A percentile compares a stretch with the other conserved stretches of the same genome.
These are phyloP conservation scores for Fusarium fracticaudum DNA, from an alignment of 2,329 filamentous ascomycete genomes.

Conservation along the genomic window DNA sequence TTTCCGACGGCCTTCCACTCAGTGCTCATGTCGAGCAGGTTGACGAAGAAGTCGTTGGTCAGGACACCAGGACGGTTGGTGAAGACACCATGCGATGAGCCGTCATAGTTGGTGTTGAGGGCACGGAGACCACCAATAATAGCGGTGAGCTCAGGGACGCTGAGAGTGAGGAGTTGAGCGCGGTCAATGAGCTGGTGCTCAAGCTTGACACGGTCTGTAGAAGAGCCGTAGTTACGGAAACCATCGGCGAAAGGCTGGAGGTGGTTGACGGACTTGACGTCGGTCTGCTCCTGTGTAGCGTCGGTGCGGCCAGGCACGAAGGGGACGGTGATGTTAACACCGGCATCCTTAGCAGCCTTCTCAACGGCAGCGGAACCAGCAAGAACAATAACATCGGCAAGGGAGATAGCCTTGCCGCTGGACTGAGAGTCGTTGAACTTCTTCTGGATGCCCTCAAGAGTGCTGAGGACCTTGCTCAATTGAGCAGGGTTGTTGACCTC, in stretches of 20 bases:
- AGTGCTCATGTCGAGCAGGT: constrained; percentile 75
- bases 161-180: constrained; percentile 75
- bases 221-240: constrained; percentile 82
- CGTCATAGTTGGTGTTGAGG: constrained; percentile 76
- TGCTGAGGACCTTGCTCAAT: constrained; percentile 67
- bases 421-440: constrained; percentile 66
- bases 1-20: constrained; percentile 63
- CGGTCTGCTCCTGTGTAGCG: constrained; percentile 77
- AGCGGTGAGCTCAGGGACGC: constrained; percentile 75
- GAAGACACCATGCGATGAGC: constrained; percentile 73
- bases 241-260: constrained; percentile 76
- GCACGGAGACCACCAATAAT: constrained; percentile 77
- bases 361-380: constrained; percentile 75
- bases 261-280: constrained; percentile 69
- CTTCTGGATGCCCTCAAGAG: constrained; percentile 72
- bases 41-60: constrained; percentile 85
- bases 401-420: constrained; percentile 73
- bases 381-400: constrained; percentile 83
- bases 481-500: constrained; percentile 77
- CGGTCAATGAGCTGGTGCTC: constrained; percentile 78
- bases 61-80: constrained; percentile 74
- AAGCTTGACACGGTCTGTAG: constrained; percentile 66
- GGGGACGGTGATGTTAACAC: constrained; percentile 66
- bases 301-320: constrained; percentile 79
- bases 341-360: constrained; percentile 69